phyloP scores from a whole-genome alignment of 345 rosid species.

The Corchorus capsularis region DNA sequence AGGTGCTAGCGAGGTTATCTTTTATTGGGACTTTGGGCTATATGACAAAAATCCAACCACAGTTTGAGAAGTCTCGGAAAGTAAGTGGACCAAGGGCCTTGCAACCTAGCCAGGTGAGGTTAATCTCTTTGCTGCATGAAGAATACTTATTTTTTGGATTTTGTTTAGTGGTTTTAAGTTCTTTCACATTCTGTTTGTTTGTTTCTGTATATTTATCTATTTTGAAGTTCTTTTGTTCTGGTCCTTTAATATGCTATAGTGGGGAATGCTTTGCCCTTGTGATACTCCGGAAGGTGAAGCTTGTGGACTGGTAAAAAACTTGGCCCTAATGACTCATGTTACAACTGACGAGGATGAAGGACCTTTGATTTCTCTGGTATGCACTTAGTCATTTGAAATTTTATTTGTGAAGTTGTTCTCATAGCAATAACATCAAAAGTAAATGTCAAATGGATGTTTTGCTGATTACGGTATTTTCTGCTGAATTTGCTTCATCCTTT shows the following conservation, averaged over 20 bases:
- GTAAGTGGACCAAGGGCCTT: slow-evolving; percentile 99
- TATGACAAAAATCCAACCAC: slow-evolving; percentile 79
- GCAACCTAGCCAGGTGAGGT: slow-evolving; percentile 92
- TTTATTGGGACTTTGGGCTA: slow-evolving; percentile 79
- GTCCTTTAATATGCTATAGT: slow-evolving; percentile 40
- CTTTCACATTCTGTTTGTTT: background rate
- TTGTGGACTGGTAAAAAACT: slow-evolving; percentile 95
- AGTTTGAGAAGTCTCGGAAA: slow-evolving; percentile 97
- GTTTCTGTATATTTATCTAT: slow-evolving; percentile 8
- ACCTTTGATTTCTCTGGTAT: slow-evolving; percentile 80
- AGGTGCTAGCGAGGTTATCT: slow-evolving; percentile 86
- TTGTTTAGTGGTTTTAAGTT: background rate
- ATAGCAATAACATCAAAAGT: background rate
- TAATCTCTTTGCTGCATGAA: too few relatives aligned
- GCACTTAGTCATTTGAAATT: slow-evolving; percentile 12
- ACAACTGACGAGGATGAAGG: slow-evolving; percentile 92
- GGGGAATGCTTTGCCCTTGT: slow-evolving; percentile 99
- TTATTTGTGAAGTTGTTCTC: slow-evolving; percentile 14
- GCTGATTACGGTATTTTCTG: background rate
- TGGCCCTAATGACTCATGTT: slow-evolving; percentile 99
- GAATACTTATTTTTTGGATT: background rate
- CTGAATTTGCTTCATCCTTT: background rate
- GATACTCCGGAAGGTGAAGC: slow-evolving; percentile 99
- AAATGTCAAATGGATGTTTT: background rate
- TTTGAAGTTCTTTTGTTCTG: background rate